Evolutionary conservation across 2,329 filamentous ascomycete genomes (phyloP).

Genomic region (Cadophora sp.): DNA sequence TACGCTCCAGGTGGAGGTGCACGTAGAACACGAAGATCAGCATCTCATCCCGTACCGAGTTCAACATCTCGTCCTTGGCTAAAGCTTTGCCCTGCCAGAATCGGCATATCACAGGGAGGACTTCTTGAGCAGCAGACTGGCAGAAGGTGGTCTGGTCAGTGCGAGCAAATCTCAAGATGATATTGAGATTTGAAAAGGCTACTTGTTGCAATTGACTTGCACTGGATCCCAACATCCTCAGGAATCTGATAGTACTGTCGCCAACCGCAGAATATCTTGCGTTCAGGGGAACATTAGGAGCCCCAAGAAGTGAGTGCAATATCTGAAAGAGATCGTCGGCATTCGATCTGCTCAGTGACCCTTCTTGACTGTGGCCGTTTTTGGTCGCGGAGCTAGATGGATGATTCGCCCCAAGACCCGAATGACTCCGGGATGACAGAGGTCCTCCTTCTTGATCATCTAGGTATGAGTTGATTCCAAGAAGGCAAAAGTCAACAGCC

Average conservation of each 20-base stretch:
- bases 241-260: conserved; percentile 62
- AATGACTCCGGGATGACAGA: conserved; percentile 31
- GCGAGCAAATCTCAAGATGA: conserved; percentile 68
- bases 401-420: conserved; percentile 28
- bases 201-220: conserved; percentile 71
- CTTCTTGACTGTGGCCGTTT: conserved; percentile 41
- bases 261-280: conserved; percentile 63
- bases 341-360: conserved; percentile 45
- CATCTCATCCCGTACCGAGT: conserved; percentile 77
- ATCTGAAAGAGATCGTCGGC: conserved; percentile 67
- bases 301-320: conserved; percentile 67
- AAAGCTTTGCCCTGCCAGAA: conserved; percentile 79
- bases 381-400: conserved; percentile 36
- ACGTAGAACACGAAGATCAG: conserved; percentile 74
- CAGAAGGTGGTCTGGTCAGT: conserved; percentile 73
- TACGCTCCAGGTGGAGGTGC: conserved; percentile 66
- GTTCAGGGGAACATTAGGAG: conserved; percentile 71
- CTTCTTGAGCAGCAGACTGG: conserved; percentile 59
- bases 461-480: conserved; percentile 62
- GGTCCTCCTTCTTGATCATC: conserved; percentile 32
- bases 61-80: conserved; percentile 61
- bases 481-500: conserved; percentile 63
- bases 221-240: conserved; percentile 64
- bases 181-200: conserved; percentile 79
- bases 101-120: conserved; percentile 74